Evolutionary conservation across 2,329 filamentous ascomycete species (phyloP), one percentile per base, ranked within the genome.

Genomic region (Blastomyces gilchristii): DNA sequence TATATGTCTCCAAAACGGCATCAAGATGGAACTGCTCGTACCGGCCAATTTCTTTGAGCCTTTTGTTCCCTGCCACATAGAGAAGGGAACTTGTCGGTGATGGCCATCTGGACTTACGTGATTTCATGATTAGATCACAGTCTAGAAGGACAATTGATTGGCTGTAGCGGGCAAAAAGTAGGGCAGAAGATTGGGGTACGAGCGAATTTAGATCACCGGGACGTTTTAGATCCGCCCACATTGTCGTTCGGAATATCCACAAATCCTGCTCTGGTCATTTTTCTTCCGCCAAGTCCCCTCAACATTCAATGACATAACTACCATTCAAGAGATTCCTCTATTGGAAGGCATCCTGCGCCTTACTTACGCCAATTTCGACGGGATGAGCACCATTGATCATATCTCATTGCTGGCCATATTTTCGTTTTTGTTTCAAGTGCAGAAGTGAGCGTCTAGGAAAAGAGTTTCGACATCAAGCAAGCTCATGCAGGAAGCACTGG

Each of bases 211-310:
- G 25, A 31, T 31, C 28, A 34, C 50, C 28, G 18, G 34, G 34
- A 37, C 16, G 22, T 54, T 54, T 54, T 16, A 22, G 11, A 54
- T 18, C 14, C 12, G 14, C 6, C 25, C 8, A 71, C 0, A 85
- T 77, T 60, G 73, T 71, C 67, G 85, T 75, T 62, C 78, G 76
- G 16, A 53, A 86, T 78, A 31, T 83, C 77, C 56, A 76, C 72
- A 65, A 85, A 85, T 0, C 84, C 83, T 0, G 79, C 81, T 12
- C 80, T 79, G 2, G 73, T 71, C 67, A 85, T 75, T 62, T 78
- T 76, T 22, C 54, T 75, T 70, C 65, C 76, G 73, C 45, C 77
- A 74, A 11, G 73, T 68, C 28, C 73, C 66, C 37, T 73, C 74
- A 25, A 75, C 70, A 58, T 71, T 68, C 68, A 75, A 68, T 3